Evolutionary conservation across 371 early-diverging fungal genomes (phyloP).

Genomic region (Blastocladiella emersonii): DNA sequence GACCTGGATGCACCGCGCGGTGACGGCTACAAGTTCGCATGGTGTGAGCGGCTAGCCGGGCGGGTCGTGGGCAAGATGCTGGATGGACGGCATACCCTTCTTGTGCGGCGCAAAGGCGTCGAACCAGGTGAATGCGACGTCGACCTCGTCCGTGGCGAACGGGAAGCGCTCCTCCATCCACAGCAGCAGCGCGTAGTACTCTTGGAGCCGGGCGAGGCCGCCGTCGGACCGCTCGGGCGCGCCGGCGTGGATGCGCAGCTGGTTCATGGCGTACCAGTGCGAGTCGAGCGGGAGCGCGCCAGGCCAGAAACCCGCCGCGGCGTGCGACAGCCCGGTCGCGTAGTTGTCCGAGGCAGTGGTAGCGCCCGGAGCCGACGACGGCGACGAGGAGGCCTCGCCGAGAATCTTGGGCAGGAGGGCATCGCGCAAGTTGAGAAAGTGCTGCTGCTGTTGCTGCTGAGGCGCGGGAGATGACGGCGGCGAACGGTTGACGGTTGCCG

Average conservation of each 20-base stretch:
- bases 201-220: conserved; percentile 21
- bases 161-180: conserved; percentile 31
- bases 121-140: conserved; percentile 24
- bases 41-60: no score
- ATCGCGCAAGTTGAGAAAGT: background rate
- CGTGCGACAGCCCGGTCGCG: no score
- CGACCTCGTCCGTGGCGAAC: conserved; percentile 21
- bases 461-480: no score
- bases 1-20: conserved; percentile 31
- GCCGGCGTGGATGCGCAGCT: conserved; percentile 34
- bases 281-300: conserved; percentile 19
- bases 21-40: conserved; percentile 8
- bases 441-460: no score
- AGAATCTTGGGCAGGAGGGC: background rate
- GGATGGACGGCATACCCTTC: conserved; percentile 11
- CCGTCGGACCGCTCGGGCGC: conserved; percentile 27
- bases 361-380: background rate
- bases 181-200: conserved; percentile 21
- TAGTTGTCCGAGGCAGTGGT: no score
- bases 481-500: no score
- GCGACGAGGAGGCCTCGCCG: background rate
- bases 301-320: background rate
- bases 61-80: no score
- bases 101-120: conserved; percentile 23
- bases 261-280: conserved; percentile 33